phyloP scores from a whole-genome alignment of 768 basidiomycete species.

The Tubosaeta brunneosetosa region DNA sequence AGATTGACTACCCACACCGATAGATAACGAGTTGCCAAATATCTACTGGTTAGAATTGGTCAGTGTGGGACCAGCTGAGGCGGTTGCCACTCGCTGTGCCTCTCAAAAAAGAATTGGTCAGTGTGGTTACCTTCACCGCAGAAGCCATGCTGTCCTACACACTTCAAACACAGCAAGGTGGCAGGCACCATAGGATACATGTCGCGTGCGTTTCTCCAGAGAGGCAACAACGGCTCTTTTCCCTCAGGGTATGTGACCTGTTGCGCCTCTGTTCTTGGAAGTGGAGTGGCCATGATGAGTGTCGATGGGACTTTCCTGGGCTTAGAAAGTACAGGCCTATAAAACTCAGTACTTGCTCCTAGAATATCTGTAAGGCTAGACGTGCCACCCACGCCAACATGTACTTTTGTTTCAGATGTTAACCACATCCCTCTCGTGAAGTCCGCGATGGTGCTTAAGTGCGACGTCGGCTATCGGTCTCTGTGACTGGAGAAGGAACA shows the following conservation, averaged over 20 bases:
- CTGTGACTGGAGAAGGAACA: slow-evolving; percentile 45
- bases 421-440: slow-evolving; percentile 44
- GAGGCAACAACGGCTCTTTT: slow-evolving; percentile 37
- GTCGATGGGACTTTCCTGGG: no score
- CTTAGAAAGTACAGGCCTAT: slow-evolving; percentile 17
- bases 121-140: neutral
- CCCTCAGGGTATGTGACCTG: slow-evolving; percentile 31
- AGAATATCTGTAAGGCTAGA: slow-evolving; percentile 45
- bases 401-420: slow-evolving; percentile 40
- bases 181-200: slow-evolving; percentile 55
- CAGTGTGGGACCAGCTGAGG: no score
- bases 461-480: slow-evolving; percentile 54
- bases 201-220: slow-evolving; percentile 62
- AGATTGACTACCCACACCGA: slow-evolving; percentile 60
- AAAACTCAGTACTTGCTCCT: slow-evolving; percentile 40
- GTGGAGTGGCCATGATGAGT: no score
- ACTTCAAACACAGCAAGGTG: slow-evolving; percentile 62
- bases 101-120: slow-evolving; percentile 1
- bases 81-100: no score
- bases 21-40: slow-evolving; percentile 68
- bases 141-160: slow-evolving; percentile 31
- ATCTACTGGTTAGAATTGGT: slow-evolving; percentile 41
- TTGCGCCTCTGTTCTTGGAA: slow-evolving; percentile 30
- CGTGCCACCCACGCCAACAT: slow-evolving; percentile 36
- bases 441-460: slow-evolving; percentile 41